phyloP scores from a whole-genome alignment of 1,139 yeast species.

The Kodamaea derodonti region DNA sequence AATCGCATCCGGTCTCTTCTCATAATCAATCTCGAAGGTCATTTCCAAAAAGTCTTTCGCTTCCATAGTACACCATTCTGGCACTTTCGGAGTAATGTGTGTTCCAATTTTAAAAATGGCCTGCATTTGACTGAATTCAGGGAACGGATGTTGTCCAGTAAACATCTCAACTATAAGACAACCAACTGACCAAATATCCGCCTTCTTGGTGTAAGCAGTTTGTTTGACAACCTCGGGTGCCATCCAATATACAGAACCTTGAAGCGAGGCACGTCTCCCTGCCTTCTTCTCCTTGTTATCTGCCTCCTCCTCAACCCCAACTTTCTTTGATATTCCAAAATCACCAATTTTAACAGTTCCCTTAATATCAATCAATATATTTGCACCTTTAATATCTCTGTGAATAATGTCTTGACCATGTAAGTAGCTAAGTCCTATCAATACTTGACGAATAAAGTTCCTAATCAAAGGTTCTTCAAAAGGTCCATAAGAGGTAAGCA shows the following conservation, averaged over 20 bases:
- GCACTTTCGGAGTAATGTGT: conserved; percentile 70
- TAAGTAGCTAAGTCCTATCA: conserved; percentile 75
- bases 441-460: conserved; percentile 78
- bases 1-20: conserved; percentile 68
- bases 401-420: conserved; percentile 84
- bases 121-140: conserved; percentile 92
- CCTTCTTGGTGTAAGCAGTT: conserved; percentile 81
- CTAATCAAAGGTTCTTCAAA: conserved; percentile 86
- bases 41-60: conserved; percentile 62
- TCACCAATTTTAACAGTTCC: conserved; percentile 92
- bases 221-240: conserved; percentile 97
- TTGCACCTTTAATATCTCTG: conserved; percentile 91
- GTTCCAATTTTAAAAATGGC: conserved; percentile 92
- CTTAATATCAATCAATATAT: conserved; percentile 81
- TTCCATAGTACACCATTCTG: conserved; percentile 68
- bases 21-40: conserved; percentile 74
- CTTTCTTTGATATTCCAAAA: conserved; percentile 86
- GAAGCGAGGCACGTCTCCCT: conserved; percentile 74
- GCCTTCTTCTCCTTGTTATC: conserved; percentile 16
- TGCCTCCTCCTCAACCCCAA: conserved; percentile 32
- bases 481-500: conserved; percentile 84
- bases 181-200: conserved; percentile 95
- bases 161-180: conserved; percentile 91
- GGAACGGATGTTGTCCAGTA: conserved; percentile 92
- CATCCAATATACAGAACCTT: conserved; percentile 98